These are phyloP conservation scores for Pelargonium australe DNA, from an alignment of 441 rosid genomes.

Conservation along the genomic window DNA sequence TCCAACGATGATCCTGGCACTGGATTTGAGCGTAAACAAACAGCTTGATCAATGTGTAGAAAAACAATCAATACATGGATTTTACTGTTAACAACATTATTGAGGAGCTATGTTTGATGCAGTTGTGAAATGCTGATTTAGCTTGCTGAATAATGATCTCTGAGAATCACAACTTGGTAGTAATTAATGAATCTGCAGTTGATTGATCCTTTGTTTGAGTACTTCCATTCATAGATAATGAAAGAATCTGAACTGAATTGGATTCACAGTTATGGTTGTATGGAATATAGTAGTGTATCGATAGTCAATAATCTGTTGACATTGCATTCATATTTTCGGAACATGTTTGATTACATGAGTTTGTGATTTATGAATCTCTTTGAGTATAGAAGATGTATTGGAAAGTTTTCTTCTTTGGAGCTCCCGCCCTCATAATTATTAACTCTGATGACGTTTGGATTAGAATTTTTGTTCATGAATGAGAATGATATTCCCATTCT, in stretches of 20 bases:
- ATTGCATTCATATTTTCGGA: background rate
- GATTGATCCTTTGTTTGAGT: background rate
- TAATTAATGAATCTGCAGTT: background rate
- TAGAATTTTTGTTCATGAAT: background rate
- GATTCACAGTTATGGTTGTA: background rate
- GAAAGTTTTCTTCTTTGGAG: background rate
- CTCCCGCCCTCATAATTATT: background rate
- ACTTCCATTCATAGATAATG: background rate
- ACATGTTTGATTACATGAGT: background rate
- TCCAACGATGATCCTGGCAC: constrained; percentile 57
- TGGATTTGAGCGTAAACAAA: constrained; percentile 22
- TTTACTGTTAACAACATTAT: background rate
- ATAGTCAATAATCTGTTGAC: background rate
- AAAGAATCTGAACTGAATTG: background rate
- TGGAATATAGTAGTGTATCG: background rate
- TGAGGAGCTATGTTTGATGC: background rate
- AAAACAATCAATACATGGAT: background rate
- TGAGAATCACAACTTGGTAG: background rate
- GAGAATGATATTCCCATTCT: too few species aligned
- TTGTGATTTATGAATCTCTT: background rate
- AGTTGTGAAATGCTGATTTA: background rate
- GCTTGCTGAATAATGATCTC: background rate
- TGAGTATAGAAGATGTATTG: background rate
- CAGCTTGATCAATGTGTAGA: background rate
- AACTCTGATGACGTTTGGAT: background rate